phyloP scores from a whole-genome alignment of 2,329 filamentous ascomycete genomes.

The Sporothrix dimorphospora region DNA sequence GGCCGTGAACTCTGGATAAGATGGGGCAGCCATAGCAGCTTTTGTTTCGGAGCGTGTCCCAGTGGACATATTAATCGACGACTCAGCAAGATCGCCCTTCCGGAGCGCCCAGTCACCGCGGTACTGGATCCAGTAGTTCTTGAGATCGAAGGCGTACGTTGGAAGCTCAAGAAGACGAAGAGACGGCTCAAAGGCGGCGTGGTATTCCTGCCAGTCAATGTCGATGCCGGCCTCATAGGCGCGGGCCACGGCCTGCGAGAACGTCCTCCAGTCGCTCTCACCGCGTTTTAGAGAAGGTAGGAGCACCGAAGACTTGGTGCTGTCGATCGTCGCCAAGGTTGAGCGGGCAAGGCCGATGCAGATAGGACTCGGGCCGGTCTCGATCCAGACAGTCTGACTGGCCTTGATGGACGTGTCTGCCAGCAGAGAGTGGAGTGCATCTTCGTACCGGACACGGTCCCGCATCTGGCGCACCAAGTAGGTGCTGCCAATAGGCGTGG shows the following conservation, averaged over 20 bases:
- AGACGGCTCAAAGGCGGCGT: conserved; percentile 51
- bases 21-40: not conserved
- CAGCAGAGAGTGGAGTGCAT: conserved; percentile 68
- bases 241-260: conserved; percentile 43
- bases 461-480: conserved; percentile 56
- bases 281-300: conserved; percentile 62
- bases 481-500: conserved; percentile 41
- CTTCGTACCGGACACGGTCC: conserved; percentile 58
- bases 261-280: conserved; percentile 66
- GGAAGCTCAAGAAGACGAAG: conserved; percentile 63
- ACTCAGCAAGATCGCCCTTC: conserved; percentile 57
- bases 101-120: conserved; percentile 71
- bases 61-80: conserved; percentile 30
- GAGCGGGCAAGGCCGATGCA: conserved; percentile 67
- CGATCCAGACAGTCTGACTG: conserved; percentile 69
- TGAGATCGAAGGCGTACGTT: conserved; percentile 71
- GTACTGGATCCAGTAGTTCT: conserved; percentile 70
- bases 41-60: conserved; percentile 37
- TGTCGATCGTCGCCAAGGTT: conserved; percentile 56
- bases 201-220: conserved; percentile 72
- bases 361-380: conserved; percentile 73
- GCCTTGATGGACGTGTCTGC: conserved; percentile 53
- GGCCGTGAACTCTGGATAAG: conserved; percentile 55
- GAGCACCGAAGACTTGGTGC: conserved; percentile 53
- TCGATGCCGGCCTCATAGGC: conserved; percentile 54